Evolutionary conservation across 2,329 filamentous ascomycete genomes (phyloP).

Genomic region (Alternaria sp.): DNA sequence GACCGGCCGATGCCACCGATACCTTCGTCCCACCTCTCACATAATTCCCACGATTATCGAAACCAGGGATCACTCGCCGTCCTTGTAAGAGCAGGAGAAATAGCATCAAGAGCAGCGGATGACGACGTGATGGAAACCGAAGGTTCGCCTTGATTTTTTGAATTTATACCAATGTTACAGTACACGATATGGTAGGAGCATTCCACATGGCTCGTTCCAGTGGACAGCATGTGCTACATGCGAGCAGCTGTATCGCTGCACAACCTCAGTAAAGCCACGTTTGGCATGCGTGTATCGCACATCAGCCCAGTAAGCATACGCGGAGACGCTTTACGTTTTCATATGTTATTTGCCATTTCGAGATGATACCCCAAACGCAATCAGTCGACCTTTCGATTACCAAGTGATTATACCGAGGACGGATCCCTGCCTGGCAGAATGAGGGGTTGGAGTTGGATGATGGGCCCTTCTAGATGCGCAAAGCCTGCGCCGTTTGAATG

Average conservation of each 20-base stretch:
- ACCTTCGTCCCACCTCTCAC: constrained; percentile 24
- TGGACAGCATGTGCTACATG: neutral
- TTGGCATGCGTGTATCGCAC: constrained; percentile 1
- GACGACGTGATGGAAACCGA: constrained; percentile 37
- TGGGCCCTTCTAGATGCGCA: constrained; percentile 6
- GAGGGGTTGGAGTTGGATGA: constrained; percentile 8
- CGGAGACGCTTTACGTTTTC: constrained; percentile 19
- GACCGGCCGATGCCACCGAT: constrained; percentile 37
- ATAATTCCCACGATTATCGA: constrained; percentile 41
- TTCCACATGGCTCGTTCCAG: constrained; percentile 1
- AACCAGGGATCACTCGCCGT: constrained; percentile 49
- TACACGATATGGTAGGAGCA: constrained; percentile 6
- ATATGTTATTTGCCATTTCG: constrained; percentile 18
- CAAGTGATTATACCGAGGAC: constrained; percentile 11
- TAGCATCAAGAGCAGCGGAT: constrained; percentile 47
- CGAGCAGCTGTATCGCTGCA: neutral
- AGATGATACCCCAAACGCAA: constrained; percentile 19
- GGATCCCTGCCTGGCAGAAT: constrained; percentile 4
- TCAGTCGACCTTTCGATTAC: constrained; percentile 10
- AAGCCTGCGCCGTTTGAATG: constrained; percentile 4
- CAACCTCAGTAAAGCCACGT: constrained; percentile 5
- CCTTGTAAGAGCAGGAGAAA: constrained; percentile 49
- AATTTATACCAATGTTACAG: constrained; percentile 2
- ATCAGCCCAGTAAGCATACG: neutral
- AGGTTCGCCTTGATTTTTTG: constrained; percentile 29